phyloP scores from a whole-genome alignment of 805 yeast species.

The Myxozyma nipponensis region DNA sequence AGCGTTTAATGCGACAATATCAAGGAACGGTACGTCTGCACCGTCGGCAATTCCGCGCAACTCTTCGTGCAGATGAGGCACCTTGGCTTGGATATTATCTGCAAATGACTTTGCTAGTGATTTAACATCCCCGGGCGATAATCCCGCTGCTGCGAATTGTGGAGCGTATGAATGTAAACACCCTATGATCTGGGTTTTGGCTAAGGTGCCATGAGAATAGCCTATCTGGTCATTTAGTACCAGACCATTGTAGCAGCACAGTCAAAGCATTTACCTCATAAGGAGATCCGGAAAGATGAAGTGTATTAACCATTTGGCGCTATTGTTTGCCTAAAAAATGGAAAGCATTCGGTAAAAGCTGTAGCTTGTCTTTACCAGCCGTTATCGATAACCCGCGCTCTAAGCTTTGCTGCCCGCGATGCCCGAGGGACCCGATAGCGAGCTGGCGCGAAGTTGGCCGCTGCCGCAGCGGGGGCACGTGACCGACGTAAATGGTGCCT shows the following conservation, averaged over 20 bases:
- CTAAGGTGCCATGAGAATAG: conserved; percentile 38
- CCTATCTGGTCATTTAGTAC: conserved; percentile 36
- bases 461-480: too few relatives aligned
- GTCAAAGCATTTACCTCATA: conserved; percentile 20
- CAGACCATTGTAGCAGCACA: neutral
- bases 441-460: too few relatives aligned
- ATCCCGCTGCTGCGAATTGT: conserved; percentile 31
- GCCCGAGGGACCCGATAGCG: too few relatives aligned
- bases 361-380: too few relatives aligned
- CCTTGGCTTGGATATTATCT: conserved; percentile 32
- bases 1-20: conserved; percentile 41
- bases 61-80: conserved; percentile 39
- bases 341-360: neutral
- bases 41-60: conserved; percentile 42
- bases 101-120: conserved; percentile 34
- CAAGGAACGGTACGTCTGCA: conserved; percentile 35
- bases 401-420: too few relatives aligned
- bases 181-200: conserved; percentile 34
- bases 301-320: conserved; percentile 25
- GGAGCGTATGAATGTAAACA: conserved; percentile 36
- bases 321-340: neutral
- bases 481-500: too few relatives aligned
- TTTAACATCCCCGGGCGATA: conserved; percentile 37
- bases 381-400: too few relatives aligned
- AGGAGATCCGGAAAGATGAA: conserved; percentile 20